phyloP scores from a whole-genome alignment of 768 basidiomycete genomes.

The Pholiota conissans region DNA sequence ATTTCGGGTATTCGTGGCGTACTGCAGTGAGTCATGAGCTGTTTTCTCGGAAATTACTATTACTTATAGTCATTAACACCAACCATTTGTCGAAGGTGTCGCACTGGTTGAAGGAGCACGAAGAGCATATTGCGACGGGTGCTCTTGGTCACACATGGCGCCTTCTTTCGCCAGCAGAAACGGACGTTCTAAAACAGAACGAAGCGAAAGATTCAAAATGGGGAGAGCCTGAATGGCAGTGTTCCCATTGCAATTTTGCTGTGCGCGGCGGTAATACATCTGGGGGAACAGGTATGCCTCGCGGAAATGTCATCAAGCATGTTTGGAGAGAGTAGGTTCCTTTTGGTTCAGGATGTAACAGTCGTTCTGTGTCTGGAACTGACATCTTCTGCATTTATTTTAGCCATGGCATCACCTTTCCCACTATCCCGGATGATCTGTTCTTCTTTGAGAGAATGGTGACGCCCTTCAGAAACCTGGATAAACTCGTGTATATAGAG shows the following conservation, averaged over 20 bases:
- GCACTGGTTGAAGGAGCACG: not conserved
- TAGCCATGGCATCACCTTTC: not conserved
- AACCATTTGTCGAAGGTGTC: not conserved
- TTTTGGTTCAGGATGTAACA: not conserved
- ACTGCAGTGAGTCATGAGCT: not conserved
- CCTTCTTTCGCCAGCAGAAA: not conserved
- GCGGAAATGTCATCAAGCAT: not conserved
- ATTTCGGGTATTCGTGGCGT: not conserved
- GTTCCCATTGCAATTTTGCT: not conserved
- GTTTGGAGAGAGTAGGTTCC: not conserved
- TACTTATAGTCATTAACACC: too few species aligned
- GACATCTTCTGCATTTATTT: not conserved
- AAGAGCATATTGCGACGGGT: too few species aligned
- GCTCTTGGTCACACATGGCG: too few species aligned
- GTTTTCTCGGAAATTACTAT: not conserved
- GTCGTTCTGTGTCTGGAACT: too few species aligned
- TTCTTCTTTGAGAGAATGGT: too few species aligned
- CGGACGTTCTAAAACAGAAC: not conserved
- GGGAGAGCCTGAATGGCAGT: not conserved
- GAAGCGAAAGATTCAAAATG: not conserved
- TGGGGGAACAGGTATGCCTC: too few species aligned
- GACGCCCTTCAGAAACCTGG: too few species aligned
- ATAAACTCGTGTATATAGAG: too few species aligned
- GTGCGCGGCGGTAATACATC: too few species aligned
- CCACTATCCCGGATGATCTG: too few species aligned